Base-by-base conservation (phyloP, 768 basidiomycete species). In the Daedaleopsis sinensis region DNA sequence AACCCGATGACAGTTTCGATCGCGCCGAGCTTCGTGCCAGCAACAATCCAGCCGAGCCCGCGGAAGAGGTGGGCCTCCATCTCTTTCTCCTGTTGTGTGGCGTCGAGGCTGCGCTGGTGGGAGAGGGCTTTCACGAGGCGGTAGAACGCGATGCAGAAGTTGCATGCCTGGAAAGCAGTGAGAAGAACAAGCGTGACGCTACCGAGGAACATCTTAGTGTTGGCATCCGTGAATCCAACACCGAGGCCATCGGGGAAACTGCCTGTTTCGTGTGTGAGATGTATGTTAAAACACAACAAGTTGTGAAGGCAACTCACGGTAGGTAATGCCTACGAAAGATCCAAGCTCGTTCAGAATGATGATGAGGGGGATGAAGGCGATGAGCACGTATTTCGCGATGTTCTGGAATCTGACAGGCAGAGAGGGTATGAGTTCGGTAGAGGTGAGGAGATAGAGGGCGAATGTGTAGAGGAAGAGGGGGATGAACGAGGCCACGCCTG, bases 1-100 rank as follows among this genome's bases (percentile, higher is more conserved):
- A 91, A 91, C 0, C 90, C 91, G 11, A 87, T 67, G 7, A 84
- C 71, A 6, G 82, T 84, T 72, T 93, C 91, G 50, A 87, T 69
- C 3, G 83, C 83, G 11, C 89, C 88, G 24, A 92, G 68, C 67
- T 84, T 82, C 57, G 89, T 69, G 3, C 84, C 89, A 0, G 68
- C 75, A n/a, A 80, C 75, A 48, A 91, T 78, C 90, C 89, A 93
- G 18, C 78, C 83, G 11, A 84, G 80, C 11, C 91, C 91, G 59
- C 79, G 81, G 65, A 87, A 76, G 19, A 83, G 71, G 23, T 77
- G 71, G 18, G 65, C 61, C 36, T 65, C 59, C 38, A 57, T 47
- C 52, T 76, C 59, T 83, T 75, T 74, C 12, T 73, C 73, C 7
- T 24, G 46, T n/a, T 49, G 53, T 8, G 77, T 68, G 1, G 72